phyloP scores from a whole-genome alignment of 129 eudicot genomes.

The Centella asiatica region DNA sequence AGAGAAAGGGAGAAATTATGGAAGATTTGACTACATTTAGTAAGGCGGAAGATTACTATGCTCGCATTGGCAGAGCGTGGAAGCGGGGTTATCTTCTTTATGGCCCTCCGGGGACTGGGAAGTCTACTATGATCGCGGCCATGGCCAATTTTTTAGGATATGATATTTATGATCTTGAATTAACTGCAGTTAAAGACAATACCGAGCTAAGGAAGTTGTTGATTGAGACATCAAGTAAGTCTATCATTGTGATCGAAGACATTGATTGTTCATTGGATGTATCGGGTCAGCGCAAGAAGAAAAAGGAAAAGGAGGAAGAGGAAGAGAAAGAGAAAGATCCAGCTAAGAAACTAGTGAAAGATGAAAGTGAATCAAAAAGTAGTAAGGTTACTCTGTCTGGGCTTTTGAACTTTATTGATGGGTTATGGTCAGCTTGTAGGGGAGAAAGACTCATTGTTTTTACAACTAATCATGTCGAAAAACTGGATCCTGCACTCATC shows the following conservation, averaged over 20 bases:
- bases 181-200: slow-evolving; percentile 28
- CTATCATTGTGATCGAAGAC: slow-evolving; percentile 35
- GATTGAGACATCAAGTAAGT: slow-evolving; percentile 33
- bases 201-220: slow-evolving; percentile 28
- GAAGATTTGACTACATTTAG: slow-evolving; percentile 26
- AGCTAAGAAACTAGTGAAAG: slow-evolving; percentile 5
- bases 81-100: slow-evolving; percentile 36
- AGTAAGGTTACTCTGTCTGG: slow-evolving; percentile 30
- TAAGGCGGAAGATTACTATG: slow-evolving; percentile 27
- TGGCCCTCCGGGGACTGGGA: slow-evolving; percentile 40
- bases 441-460: slow-evolving; percentile 27
- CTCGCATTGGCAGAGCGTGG: slow-evolving; percentile 31
- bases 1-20: slow-evolving; percentile 25
- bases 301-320: slow-evolving; percentile 8
- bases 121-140: slow-evolving; percentile 36
- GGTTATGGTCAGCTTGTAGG: slow-evolving; percentile 33
- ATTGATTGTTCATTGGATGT: slow-evolving; percentile 33
- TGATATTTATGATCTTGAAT: slow-evolving; percentile 30
- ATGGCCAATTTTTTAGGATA: slow-evolving; percentile 31
- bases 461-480: slow-evolving; percentile 28
- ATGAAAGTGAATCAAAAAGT: slow-evolving; percentile 4
- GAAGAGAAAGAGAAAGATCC: slow-evolving; percentile 12
- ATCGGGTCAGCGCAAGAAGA: slow-evolving; percentile 25
- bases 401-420: slow-evolving; percentile 28
- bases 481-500: slow-evolving; percentile 29